Evolutionary conservation across 148 eudicot genomes (phyloP).

Genomic region (Persicaria maculosa): DNA sequence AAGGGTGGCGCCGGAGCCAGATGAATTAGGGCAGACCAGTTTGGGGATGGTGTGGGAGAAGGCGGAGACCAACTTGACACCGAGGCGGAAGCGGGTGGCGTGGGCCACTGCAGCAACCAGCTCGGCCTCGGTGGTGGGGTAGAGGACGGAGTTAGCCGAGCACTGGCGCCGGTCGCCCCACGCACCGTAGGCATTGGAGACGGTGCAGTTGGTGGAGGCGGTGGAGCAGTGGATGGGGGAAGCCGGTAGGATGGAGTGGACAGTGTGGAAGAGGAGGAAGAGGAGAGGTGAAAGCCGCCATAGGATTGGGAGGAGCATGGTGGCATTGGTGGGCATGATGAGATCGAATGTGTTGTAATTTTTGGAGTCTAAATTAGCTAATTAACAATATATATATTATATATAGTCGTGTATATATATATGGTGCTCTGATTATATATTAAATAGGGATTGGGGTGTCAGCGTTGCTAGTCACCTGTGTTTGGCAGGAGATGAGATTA

Average conservation of each 20-base stretch:
- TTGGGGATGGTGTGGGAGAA: slow-evolving; percentile 80
- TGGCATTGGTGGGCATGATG: background rate
- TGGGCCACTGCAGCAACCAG: slow-evolving; percentile 45
- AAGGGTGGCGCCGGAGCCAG: slow-evolving; percentile 17
- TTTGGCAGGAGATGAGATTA: too few species aligned
- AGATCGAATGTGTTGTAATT: too few species aligned
- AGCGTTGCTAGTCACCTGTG: too few species aligned
- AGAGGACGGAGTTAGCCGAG: slow-evolving; percentile 23
- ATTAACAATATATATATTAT: too few species aligned
- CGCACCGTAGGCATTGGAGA: slow-evolving; percentile 57
- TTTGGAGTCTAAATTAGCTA: too few species aligned
- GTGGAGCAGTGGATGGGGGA: slow-evolving; percentile 40
- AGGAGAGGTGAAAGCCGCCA: background rate
- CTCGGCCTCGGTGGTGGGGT: slow-evolving; percentile 58
- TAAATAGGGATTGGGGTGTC: too few species aligned
- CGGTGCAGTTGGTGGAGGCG: slow-evolving; percentile 35
- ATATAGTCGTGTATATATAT: too few species aligned
- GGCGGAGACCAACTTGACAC: slow-evolving; percentile 56
- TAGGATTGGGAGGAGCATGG: background rate
- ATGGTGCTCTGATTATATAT: too few species aligned
- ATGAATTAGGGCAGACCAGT: slow-evolving; percentile 44
- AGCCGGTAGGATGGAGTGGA: slow-evolving; percentile 48
- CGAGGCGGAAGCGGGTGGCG: slow-evolving; percentile 37
- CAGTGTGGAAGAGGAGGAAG: slow-evolving; percentile 13
- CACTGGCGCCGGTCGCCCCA: slow-evolving; percentile 68